Evolutionary conservation across 306 rosid genomes (phyloP), one percentile per base, ranked within the genome.

Genomic region (Clitoria ternatea): DNA sequence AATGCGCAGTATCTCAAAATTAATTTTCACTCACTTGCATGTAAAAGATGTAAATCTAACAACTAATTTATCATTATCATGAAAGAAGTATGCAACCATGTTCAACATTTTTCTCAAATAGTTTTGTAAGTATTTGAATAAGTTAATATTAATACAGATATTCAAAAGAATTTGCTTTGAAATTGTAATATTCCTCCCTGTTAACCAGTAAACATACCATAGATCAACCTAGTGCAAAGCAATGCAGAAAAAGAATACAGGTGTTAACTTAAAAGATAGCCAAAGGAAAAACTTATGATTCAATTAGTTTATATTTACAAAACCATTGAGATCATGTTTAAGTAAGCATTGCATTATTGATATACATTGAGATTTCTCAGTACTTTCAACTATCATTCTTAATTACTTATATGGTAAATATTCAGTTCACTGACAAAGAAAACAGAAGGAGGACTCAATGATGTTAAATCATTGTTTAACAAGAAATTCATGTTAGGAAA

Each of bases 1-100:
- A 56, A 59, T 47, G 19, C 10, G 59, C 62, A 54, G 29, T 14
- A 63, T 12, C 35, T 8, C 43, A 49, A 77, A 56, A 72, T 61
- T 27, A 13, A 75, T 24, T 23, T 3, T 19, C 39, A 40, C 17
- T 20, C 14, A 27, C n/a, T 62, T 60, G 39, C 9, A 24, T 36
- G 9, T 42, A 73, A n/a, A 30, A 30, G 9, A 29, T 27, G 40
- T 64, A 50, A 23, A 73, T 23, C 24, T 48, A 47, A 56, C 20
- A 33, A 12, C 22, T 30, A 26, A 47, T 33, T 73, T 52, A 73
- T 61, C 14, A 49, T 42, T 17, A 17, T n/a, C 18, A 49, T 60
- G 53, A 48, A 61, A 32, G 53, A 61, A 47, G 18, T 23, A 23
- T 6, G 11, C 77, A 47, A 23, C 20, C 50, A 1, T 61, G 32